A percentile compares a stretch with the other conserved stretches of the same genome.
Conservation (phyloP, 176 grass and related monocot species). For the Aegilops sharonensis region DNA sequence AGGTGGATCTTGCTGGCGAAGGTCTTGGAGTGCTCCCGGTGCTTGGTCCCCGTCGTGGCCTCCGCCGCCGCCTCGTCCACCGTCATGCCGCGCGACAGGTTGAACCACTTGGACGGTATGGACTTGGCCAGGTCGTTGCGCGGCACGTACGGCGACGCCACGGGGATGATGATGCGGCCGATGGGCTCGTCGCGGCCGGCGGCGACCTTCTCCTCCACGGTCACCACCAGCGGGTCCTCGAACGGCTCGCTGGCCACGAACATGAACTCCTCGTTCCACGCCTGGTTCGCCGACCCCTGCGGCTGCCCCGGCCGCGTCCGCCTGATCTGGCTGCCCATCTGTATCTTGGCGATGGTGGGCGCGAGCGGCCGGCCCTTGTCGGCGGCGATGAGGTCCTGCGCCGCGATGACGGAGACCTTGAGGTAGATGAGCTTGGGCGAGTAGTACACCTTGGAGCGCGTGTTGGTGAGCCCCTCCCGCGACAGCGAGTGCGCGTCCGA, state of each 20-base stretch:
- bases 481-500: constrained; percentile 61
- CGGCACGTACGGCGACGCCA: constrained; percentile 18
- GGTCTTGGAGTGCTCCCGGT: not conserved
- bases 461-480: constrained; percentile 28
- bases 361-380: constrained; percentile 41
- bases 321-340: constrained; percentile 45
- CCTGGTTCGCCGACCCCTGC: constrained; percentile 38
- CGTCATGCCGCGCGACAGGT: constrained; percentile 38
- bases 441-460: constrained; percentile 74
- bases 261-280: constrained; percentile 89
- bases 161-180: constrained; percentile 41
- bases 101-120: constrained; percentile 59
- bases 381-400: constrained; percentile 52
- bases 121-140: constrained; percentile 54
- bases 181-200: constrained; percentile 42
- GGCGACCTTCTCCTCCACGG: constrained; percentile 64
- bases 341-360: constrained; percentile 44
- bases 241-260: constrained; percentile 73
- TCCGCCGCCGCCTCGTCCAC: constrained; percentile 40
- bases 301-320: constrained; percentile 29
- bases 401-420: constrained; percentile 43
- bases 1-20: constrained; percentile 83
- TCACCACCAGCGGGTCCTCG: constrained; percentile 69
- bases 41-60: not conserved
- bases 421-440: constrained; percentile 64